phyloP scores from a whole-genome alignment of 2,329 filamentous ascomycete species.

The Xylariaceae sp. region DNA sequence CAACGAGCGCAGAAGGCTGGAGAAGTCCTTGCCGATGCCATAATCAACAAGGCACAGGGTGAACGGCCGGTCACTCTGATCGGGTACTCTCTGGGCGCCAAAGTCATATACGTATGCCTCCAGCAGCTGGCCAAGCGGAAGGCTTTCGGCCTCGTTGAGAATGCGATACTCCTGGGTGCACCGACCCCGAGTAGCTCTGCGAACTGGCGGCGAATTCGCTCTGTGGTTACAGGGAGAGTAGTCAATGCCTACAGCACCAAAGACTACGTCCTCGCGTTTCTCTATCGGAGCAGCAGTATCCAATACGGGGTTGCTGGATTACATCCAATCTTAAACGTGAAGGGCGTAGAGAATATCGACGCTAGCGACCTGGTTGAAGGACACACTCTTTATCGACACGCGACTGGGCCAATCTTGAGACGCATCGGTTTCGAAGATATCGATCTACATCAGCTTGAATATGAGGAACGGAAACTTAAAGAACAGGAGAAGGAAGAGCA shows the following conservation, averaged over 20 bases:
- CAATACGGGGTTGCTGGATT: conserved; percentile 86
- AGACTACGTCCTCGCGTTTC: conserved; percentile 86
- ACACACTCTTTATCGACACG: conserved; percentile 73
- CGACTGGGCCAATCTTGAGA: conserved; percentile 70
- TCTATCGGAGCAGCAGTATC: conserved; percentile 84
- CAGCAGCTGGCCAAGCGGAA: conserved; percentile 75
- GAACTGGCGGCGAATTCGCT: conserved; percentile 79
- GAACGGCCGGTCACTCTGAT: conserved; percentile 81
- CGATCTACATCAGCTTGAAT: conserved; percentile 48
- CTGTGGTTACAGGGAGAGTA: conserved; percentile 79
- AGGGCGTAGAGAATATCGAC: conserved; percentile 71
- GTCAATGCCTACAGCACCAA: conserved; percentile 88
- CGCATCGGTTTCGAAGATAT: conserved; percentile 74
- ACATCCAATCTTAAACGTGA: conserved; percentile 71
- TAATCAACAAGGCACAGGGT: conserved; percentile 83
- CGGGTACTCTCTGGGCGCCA: conserved; percentile 81
- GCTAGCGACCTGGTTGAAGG: conserved; percentile 71
- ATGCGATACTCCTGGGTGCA: conserved; percentile 80
- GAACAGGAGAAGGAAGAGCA: conserved; percentile 37
- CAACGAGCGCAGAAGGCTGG: conserved; percentile 76
- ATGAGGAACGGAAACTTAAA: conserved; percentile 29
- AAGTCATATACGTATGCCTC: conserved; percentile 83
- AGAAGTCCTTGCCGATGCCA: conserved; percentile 76
- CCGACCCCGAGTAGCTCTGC: conserved; percentile 74
- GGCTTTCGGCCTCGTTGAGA: conserved; percentile 85